A percentile compares a stretch with the other conserved stretches of the same genome.
Evolutionary conservation across 2,329 filamentous ascomycete species (phyloP).

Genomic region (Penicillium verrucosum): DNA sequence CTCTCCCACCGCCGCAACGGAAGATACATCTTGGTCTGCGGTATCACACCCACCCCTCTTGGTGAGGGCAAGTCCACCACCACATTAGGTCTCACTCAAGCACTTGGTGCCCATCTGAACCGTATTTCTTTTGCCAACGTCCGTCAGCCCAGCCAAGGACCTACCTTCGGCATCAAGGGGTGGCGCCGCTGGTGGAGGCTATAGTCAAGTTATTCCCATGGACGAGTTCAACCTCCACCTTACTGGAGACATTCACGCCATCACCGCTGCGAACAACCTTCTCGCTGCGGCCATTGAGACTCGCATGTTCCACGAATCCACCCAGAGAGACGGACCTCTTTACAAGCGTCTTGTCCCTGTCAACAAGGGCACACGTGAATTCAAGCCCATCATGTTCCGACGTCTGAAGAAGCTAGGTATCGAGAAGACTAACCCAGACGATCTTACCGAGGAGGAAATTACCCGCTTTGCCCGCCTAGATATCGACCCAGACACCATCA

Average conservation of each 20-base stretch:
- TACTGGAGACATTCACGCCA: slow-evolving; percentile 96
- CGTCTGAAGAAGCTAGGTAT: slow-evolving; percentile 95
- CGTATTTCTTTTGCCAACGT: slow-evolving; percentile 94
- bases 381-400: slow-evolving; percentile 86
- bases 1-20: slow-evolving; percentile 84
- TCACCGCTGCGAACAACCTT: slow-evolving; percentile 95
- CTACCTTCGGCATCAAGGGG: slow-evolving; percentile 98
- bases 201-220: slow-evolving; percentile 99
- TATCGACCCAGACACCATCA: slow-evolving; percentile 95
- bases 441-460: slow-evolving; percentile 87
- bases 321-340: slow-evolving; percentile 83
- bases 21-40: slow-evolving; percentile 86
- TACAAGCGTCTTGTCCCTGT: slow-evolving; percentile 83
- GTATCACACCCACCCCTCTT: slow-evolving; percentile 93
- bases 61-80: slow-evolving; percentile 98
- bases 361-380: slow-evolving; percentile 86
- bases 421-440: slow-evolving; percentile 87
- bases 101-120: slow-evolving; percentile 81
- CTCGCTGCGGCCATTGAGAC: slow-evolving; percentile 95
- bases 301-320: slow-evolving; percentile 95
- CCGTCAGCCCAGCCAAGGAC: slow-evolving; percentile 91
- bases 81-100: slow-evolving; percentile 91
- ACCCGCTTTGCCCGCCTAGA: slow-evolving; percentile 85
- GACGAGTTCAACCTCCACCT: slow-evolving; percentile 98
- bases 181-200: slow-evolving; percentile 92